Percentiles rank a stretch among this genome's conserved stretches.
Evolutionary conservation across 225 moss, liverwort and hornwort species (phyloP).

Genomic region (Physcomitrellopsis africana): DNA sequence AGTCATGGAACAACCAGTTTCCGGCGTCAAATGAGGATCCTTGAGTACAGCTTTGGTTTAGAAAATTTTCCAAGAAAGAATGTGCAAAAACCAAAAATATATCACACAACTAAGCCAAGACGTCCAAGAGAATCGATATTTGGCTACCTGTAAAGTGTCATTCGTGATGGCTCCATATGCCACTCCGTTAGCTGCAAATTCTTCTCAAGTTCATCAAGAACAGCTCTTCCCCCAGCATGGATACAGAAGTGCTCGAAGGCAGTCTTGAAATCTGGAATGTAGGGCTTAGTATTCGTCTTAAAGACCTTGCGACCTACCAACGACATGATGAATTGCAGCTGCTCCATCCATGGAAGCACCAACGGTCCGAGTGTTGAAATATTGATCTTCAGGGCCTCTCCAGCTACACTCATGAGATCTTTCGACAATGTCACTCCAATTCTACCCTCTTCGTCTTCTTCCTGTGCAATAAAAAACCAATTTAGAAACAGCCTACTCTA

Average conservation of each 20-base stretch:
- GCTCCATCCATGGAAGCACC: constrained; percentile 50
- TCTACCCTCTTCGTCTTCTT: constrained; percentile 42
- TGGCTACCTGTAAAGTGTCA: constrained; percentile 46
- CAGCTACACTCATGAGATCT: constrained; percentile 42
- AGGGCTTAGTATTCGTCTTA: constrained; percentile 25
- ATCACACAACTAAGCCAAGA: too few relatives aligned
- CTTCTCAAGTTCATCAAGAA: constrained; percentile 46
- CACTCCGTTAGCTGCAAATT: constrained; percentile 33
- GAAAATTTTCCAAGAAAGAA: too few relatives aligned
- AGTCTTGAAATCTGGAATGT: constrained; percentile 47
- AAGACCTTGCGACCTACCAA: constrained; percentile 27
- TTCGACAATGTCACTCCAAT: constrained; percentile 39
- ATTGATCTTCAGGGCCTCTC: constrained; percentile 44
- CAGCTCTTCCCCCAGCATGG: constrained; percentile 52
- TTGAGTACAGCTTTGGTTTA: too few relatives aligned
- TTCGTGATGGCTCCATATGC: constrained; percentile 59
- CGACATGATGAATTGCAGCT: constrained; percentile 31
- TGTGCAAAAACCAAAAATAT: too few relatives aligned
- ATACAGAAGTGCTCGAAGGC: constrained; percentile 45
- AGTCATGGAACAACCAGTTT: too few relatives aligned
- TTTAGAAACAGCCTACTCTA: too few relatives aligned
- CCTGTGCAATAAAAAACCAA: constrained; percentile 6
- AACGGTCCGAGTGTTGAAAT: constrained; percentile 49
- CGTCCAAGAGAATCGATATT: too few relatives aligned
- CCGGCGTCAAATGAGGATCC: too few relatives aligned